A percentile compares a stretch with the other conserved stretches of the same genome.
phyloP scores from a whole-genome alignment of 2,329 filamentous ascomycete species.

The Huntiella moniliformis region DNA sequence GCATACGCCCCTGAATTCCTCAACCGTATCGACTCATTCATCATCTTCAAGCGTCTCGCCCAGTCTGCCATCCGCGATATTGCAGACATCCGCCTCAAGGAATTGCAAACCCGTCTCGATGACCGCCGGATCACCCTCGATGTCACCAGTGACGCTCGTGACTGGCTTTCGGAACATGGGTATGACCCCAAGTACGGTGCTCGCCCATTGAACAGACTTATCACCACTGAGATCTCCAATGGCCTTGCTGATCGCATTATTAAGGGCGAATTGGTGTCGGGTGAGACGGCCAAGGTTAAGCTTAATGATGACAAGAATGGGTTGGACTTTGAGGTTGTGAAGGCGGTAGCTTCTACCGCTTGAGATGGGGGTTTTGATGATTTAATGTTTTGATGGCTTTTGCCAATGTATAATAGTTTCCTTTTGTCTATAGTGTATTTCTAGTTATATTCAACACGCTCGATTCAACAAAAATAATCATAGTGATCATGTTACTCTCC shows the following conservation, averaged over 20 bases:
- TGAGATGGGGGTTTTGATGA: neutral
- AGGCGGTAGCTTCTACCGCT: neutral
- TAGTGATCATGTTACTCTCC: no score
- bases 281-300: constrained; percentile 52
- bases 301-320: constrained; percentile 31
- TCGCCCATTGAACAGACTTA: constrained; percentile 74
- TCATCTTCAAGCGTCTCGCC: constrained; percentile 79
- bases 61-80: constrained; percentile 68
- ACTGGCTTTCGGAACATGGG: constrained; percentile 75
- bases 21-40: constrained; percentile 92
- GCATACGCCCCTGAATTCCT: constrained; percentile 81
- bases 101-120: constrained; percentile 66
- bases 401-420: neutral
- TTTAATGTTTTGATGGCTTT: neutral
- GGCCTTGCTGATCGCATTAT: constrained; percentile 83
- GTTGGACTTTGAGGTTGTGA: constrained; percentile 4
- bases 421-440: constrained; percentile 1
- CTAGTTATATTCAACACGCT: neutral
- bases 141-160: constrained; percentile 52
- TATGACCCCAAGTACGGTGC: constrained; percentile 89
- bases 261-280: constrained; percentile 57
- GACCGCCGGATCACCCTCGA: constrained; percentile 66
- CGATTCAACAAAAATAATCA: no score
- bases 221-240: constrained; percentile 79
- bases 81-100: constrained; percentile 74